These are phyloP conservation scores for Candida yuanshanica DNA, from an alignment of 805 yeast species.

Conservation along the genomic window DNA sequence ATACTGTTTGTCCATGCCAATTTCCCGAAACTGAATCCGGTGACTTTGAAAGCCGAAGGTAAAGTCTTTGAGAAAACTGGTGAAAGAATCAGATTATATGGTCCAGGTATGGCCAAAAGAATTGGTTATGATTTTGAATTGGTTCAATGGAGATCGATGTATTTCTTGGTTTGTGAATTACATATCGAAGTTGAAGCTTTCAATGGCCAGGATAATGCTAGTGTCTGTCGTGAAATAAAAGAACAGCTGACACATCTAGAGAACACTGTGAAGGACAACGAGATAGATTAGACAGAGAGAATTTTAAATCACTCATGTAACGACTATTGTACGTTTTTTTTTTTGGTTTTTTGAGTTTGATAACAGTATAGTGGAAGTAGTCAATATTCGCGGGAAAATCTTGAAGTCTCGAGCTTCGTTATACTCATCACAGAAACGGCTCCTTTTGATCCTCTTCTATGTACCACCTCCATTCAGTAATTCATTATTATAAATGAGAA, in stretches of 20 bases:
- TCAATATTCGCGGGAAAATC: too few relatives aligned
- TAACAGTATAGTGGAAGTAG: too few relatives aligned
- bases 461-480: too few relatives aligned
- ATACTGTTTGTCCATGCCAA: slow-evolving; percentile 59
- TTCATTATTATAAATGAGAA: too few relatives aligned
- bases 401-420: too few relatives aligned
- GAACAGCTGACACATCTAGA: slow-evolving; percentile 40
- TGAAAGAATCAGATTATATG: slow-evolving; percentile 50
- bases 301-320: too few relatives aligned
- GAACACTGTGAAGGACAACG: slow-evolving; percentile 32
- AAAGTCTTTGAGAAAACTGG: slow-evolving; percentile 38
- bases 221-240: slow-evolving; percentile 45
- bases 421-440: too few relatives aligned
- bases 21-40: slow-evolving; percentile 62
- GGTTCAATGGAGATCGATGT: slow-evolving; percentile 56
- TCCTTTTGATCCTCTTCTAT: too few relatives aligned
- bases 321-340: too few relatives aligned
- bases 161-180: slow-evolving; percentile 46
- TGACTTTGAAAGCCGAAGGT: slow-evolving; percentile 39
- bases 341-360: too few relatives aligned
- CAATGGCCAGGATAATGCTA: slow-evolving; percentile 33
- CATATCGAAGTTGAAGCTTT: slow-evolving; percentile 40
- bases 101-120: slow-evolving; percentile 45
- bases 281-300: slow-evolving; percentile 21
- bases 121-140: slow-evolving; percentile 55